Base-by-base conservation (phyloP, 441 rosid genomes). In the Adansonia rubrostipa region DNA sequence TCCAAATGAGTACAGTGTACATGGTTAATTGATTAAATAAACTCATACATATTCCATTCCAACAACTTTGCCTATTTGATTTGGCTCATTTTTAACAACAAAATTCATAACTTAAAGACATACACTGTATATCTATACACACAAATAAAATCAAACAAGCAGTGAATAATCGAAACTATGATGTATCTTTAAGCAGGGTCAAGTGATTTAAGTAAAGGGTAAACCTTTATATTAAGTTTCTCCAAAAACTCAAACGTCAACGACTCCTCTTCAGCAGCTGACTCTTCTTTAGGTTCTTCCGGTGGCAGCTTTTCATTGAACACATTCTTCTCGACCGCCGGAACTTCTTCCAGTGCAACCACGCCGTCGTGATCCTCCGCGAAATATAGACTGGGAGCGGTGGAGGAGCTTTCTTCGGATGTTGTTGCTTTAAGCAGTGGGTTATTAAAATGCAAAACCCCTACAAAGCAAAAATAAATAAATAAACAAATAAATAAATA, bases 191-290 rank as follows among this genome's bases (percentile, higher is more conserved):
- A 17, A 66, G 36, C 22, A n/a, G 50, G 7, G 20, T 9, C 9
- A 19, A 45, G 15, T 17, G 53, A 48, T 13, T 48, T 17, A 48
- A 48, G 22, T n/a, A 5, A 15, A 11, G 24, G 13, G 74, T 80
- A 70, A 76, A 86, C 87, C 91, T 82, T 85, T 76, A 87, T 70
- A 73, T 89, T 89, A 42, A 94, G 77, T 57, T 81, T 85, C 56
- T 88, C 89, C 81, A 89, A 73, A 62, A 94, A 79, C 42, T 87
- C 90, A 19, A 77, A 20, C n/a, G 75, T 53, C 79, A 77, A 86
- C 14, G 75, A 44, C 64, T 83, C 90, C 6, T 70, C 88, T 54
- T 84, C 84, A 22, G 50, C 79, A 50, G 84, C 74, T 15, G 84
- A 74, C 19, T 86, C 91, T 47, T 81, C 83, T 60, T 71, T 77